phyloP scores from a whole-genome alignment of 208 protist genomes.

The Acanthamoeba sp. region DNA sequence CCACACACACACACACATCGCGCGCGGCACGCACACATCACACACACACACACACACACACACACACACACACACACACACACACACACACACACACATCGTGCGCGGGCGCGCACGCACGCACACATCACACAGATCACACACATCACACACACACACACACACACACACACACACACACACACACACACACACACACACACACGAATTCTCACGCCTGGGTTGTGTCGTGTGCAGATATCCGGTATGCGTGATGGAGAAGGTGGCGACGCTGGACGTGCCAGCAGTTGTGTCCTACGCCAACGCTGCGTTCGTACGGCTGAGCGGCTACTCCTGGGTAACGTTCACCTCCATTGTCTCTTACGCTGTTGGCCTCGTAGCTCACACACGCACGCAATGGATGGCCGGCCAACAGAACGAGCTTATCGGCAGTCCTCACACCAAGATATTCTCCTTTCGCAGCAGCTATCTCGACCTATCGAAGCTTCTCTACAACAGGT shows the following conservation, averaged over 20 bases:
- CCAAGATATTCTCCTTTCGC: not conserved
- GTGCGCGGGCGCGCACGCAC: too few species aligned
- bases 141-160: too few species aligned
- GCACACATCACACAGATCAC: too few species aligned
- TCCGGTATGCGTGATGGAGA: not conserved
- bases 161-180: too few species aligned
- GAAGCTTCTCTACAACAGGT: not conserved
- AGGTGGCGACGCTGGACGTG: not conserved
- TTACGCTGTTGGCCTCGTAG: not conserved
- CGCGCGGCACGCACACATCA: not conserved
- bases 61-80: too few species aligned
- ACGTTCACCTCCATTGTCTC: not conserved
- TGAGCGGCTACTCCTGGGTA: constrained; percentile 18
- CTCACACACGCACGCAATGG: not conserved
- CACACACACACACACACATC: too few species aligned
- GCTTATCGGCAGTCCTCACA: not conserved
- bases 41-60: too few species aligned
- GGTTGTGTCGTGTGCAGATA: not conserved
- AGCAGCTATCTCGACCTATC: not conserved
- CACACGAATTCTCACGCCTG: too few species aligned
- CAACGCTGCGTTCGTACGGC: not conserved
- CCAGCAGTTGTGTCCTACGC: not conserved
- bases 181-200: too few species aligned
- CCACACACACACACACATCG: too few species aligned
- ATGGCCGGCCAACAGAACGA: too few species aligned